Conservation (phyloP, 768 basidiomycete species). For the Dentipellis sp. region DNA sequence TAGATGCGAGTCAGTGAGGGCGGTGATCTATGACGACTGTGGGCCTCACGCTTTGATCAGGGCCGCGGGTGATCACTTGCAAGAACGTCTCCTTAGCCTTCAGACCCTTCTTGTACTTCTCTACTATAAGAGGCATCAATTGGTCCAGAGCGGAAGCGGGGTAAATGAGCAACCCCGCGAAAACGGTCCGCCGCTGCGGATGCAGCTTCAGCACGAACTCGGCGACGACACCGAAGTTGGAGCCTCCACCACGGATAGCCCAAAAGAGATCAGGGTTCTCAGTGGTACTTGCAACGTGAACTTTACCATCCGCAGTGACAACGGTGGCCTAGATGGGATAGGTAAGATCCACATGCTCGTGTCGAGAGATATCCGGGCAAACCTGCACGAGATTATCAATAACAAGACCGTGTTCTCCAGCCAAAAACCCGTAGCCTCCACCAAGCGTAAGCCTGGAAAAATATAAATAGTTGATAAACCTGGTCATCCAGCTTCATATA, state of each 20-base stretch:
- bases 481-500: neutral
- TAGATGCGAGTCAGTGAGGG: neutral
- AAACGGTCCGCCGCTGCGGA: slow-evolving; percentile 39
- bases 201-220: slow-evolving; percentile 38
- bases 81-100: slow-evolving; percentile 30
- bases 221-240: slow-evolving; percentile 44
- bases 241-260: slow-evolving; percentile 39
- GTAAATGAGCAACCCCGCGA: slow-evolving; percentile 31
- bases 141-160: slow-evolving; percentile 15
- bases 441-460: slow-evolving; percentile 34
- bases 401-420: neutral
- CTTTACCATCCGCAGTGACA: slow-evolving; percentile 33
- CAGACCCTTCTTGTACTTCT: slow-evolving; percentile 26
- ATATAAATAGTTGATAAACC: neutral
- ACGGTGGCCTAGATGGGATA: slow-evolving; percentile 34
- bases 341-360: slow-evolving; percentile 33
- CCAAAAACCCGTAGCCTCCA: slow-evolving; percentile 19
- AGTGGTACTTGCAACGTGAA: slow-evolving; percentile 20
- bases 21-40: neutral
- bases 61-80: slow-evolving; percentile 25
- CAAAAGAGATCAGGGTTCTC: slow-evolving; percentile 36
- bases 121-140: slow-evolving; percentile 17
- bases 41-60: slow-evolving; percentile 27
- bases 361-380: slow-evolving; percentile 34
- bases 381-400: neutral